Percentiles rank a stretch among this genome's conserved stretches.
phyloP scores from a whole-genome alignment of 306 rosid species.

The Vigna trinervia region DNA sequence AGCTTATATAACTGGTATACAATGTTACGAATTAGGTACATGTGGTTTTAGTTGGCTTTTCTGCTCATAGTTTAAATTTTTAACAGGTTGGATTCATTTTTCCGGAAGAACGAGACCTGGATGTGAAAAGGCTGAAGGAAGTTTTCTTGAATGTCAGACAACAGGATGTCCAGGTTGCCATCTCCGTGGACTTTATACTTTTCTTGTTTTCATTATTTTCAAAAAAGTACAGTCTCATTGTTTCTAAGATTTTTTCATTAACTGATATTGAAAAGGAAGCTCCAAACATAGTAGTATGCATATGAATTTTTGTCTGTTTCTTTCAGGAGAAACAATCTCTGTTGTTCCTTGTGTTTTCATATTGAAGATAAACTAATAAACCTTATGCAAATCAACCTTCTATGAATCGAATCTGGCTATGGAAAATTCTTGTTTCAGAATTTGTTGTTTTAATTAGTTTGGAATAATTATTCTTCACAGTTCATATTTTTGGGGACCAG shows the following conservation, averaged over 20 bases:
- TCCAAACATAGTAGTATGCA: slow-evolving; percentile 23
- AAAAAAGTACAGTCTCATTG: slow-evolving; percentile 18
- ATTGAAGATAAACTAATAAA: slow-evolving; percentile 23
- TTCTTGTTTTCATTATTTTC: neutral
- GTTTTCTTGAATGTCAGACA: slow-evolving; percentile 51
- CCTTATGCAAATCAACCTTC: slow-evolving; percentile 28
- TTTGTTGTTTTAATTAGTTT: slow-evolving; percentile 37
- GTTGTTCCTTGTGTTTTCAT: slow-evolving; percentile 27
- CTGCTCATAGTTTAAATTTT: slow-evolving; percentile 22
- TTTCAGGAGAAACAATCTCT: neutral
- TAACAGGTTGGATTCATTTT: slow-evolving; percentile 80
- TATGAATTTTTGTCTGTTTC: slow-evolving; percentile 22
- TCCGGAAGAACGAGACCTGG: slow-evolving; percentile 59
- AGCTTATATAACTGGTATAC: slow-evolving; percentile 7
- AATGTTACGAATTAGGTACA: neutral
- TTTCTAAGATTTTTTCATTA: slow-evolving; percentile 30
- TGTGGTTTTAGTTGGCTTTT: slow-evolving; percentile 21
- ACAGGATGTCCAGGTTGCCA: slow-evolving; percentile 68
- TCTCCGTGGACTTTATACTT: slow-evolving; percentile 34
- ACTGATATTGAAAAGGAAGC: slow-evolving; percentile 7
- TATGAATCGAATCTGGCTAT: slow-evolving; percentile 19
- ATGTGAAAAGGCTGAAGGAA: slow-evolving; percentile 57
- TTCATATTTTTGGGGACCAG: slow-evolving; percentile 61
- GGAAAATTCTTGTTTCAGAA: slow-evolving; percentile 27
- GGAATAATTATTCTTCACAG: slow-evolving; percentile 59